These are phyloP conservation scores for Scalesia atractyloides DNA, from an alignment of 129 eudicot genomes.

Conservation along the genomic window DNA sequence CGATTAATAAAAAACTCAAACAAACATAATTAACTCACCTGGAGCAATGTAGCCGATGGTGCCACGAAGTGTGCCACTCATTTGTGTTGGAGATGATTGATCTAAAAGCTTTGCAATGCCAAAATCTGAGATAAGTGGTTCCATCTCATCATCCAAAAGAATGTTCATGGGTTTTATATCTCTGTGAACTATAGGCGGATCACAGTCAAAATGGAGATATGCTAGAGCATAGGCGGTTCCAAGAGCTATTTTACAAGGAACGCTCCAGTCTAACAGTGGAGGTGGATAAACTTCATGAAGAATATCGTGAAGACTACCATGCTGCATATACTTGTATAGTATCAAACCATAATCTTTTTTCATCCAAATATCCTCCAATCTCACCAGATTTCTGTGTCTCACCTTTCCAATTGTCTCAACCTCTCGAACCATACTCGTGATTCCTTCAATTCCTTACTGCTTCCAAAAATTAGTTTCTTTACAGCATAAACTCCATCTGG, in stretches of 20 bases:
- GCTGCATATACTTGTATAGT: conserved; percentile 64
- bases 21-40: conserved; percentile 10
- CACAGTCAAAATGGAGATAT: conserved; percentile 82
- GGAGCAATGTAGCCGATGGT: conserved; percentile 87
- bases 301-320: conserved; percentile 82
- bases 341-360: conserved; percentile 66
- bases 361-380: conserved; percentile 60
- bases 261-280: conserved; percentile 52
- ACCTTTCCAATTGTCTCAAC: conserved; percentile 61
- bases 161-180: conserved; percentile 88
- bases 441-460: conserved; percentile 35
- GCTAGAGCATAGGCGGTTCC: conserved; percentile 77
- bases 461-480: conserved; percentile 59
- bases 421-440: conserved; percentile 72
- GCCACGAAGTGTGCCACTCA: conserved; percentile 54
- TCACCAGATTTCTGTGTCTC: conserved; percentile 79
- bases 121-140: conserved; percentile 86
- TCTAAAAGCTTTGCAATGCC: conserved; percentile 94
- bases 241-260: conserved; percentile 67
- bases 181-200: conserved; percentile 60
- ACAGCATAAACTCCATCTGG: conserved; percentile 56
- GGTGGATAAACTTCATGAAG: conserved; percentile 56
- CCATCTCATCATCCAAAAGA: conserved; percentile 71
- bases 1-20: no score
- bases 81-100: conserved; percentile 46